Base-by-base conservation (phyloP, 306 rosid genomes). In the Quercus cerris region DNA sequence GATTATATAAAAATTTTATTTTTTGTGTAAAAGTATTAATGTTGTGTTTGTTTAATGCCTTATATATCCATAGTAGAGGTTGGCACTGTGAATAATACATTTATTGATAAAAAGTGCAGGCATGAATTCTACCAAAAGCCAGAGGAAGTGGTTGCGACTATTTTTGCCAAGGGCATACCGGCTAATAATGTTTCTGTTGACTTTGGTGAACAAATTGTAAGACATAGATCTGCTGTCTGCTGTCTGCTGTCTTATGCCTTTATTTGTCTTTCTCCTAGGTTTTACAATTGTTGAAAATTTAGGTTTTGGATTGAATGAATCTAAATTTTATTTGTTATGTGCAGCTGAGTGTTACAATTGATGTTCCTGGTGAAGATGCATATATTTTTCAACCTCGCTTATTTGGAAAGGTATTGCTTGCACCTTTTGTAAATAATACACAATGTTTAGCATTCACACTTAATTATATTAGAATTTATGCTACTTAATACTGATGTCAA, bases 161-260 rank as follows among this genome's bases (percentile, higher is more conserved):
- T 94, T 82, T 91, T 94, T 75, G 98, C 98, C 0, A 94, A 92
- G 89, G 89, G 93, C 70, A 55, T 94, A 72, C 90, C 89, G 33
- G 85, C 85, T 75, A 75, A 88, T 70, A 81, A 78, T 84, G 80
- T 92, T 61, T 25, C 81, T 70, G 84, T 92, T 13, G 90, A 92
- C 12, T 94, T 89, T 63, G 98, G 98, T 56, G 97, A 87, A 85
- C 98, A 94, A 91, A 94, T 89, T 57, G 98, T 94, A 92, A 52
- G 97, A 61, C 62, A 62, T 71, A 33, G 55, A 30, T 80, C 54
- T 64, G 71, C 18, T 67, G 55, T 59, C 59, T 64, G 71, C 18
- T 67, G 55, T 59, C 59, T 58, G 71, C 18, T 68, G 55, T 59
- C 59, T 78, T 31, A 18, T 28, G 73, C 59, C 49, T 25, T 7